Base-by-base conservation (phyloP, 2,329 filamentous ascomycete genomes). In the Cladophialophora immunda region DNA sequence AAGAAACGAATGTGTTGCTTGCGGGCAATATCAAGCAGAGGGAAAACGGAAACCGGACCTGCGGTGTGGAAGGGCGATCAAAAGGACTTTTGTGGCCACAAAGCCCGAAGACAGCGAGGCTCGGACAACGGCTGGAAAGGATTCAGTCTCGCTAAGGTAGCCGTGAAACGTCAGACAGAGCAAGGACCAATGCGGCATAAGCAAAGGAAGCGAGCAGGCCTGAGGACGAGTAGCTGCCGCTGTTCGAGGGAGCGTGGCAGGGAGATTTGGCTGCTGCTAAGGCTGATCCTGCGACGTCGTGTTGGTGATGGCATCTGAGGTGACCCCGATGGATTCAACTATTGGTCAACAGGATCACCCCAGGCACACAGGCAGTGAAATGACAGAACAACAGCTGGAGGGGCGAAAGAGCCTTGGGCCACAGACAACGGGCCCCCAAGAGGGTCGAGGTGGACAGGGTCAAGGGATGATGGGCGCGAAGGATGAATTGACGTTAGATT, bases 221-320 rank as follows among this genome's bases (percentile, higher is more conserved):
- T 27, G 50, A 54, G 22, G 22, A 30, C 9, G 38, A 11, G 25
- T 15, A 45, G 57, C 17, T 13, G 13, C 19, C 30, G 45, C 19
- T 32, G 45, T 60, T 60, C 38, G 41, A 53, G 58, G 45, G 47
- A 61, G 45, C 58, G 29, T 34, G 58, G 50, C 45, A 61, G 30
- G 58, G 58, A 61, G 47, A 61, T 61, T 61, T 53, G 58, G 50
- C 41, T n/a, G 29, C 25, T 22, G 30, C 41, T 36, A 53, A 47
- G n/a, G 29, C 41, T 29, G 58, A 61, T 61, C 45, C 47, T 38
- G 6, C 58, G 22, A 30, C 19, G 32, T 50, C 36, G 45, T 36
- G 58, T 38, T 50, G 45, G 45, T 25, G 6, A 25, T 4, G 45
- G 19, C 45, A 25, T 22, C 19, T 22, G 19, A 50, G 13, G 3